Percentiles rank a stretch among this genome's conserved stretches.
Conservation (phyloP, 2,329 filamentous ascomycete genomes). For the Phialophora macrospora region DNA sequence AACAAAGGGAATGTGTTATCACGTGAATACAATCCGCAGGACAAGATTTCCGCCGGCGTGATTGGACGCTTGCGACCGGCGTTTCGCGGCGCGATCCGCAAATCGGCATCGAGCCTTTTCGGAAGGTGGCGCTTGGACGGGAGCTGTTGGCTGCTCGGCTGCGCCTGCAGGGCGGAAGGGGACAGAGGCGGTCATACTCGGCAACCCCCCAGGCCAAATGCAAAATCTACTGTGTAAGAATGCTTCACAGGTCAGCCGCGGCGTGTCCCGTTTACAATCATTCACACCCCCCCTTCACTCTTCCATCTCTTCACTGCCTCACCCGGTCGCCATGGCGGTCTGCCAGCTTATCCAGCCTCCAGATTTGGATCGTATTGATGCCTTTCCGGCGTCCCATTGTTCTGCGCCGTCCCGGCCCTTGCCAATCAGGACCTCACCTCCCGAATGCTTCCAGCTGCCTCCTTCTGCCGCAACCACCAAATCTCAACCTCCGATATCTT, state of each 20-base stretch:
- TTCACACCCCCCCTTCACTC: not conserved
- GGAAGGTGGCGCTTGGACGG: not conserved
- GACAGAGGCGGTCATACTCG: not conserved
- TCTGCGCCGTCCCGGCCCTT: conserved; percentile 13
- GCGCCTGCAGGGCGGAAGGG: not conserved
- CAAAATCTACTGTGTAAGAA: conserved; percentile 9
- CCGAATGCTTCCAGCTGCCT: conserved; percentile 30
- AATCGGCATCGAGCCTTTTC: conserved; percentile 2
- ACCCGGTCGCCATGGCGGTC: conserved; percentile 13
- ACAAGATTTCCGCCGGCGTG: not conserved
- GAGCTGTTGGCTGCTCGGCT: not conserved
- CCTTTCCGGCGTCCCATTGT: conserved; percentile 14
- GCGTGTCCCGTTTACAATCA: not conserved
- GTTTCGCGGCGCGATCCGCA: conserved; percentile 19
- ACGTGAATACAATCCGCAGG: not conserved
- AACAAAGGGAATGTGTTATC: not conserved
- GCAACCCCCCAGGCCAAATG: not conserved
- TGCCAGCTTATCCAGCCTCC: conserved; percentile 15
- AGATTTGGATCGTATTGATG: conserved; percentile 22
- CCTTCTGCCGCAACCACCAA: conserved; percentile 17
- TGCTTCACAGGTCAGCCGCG: conserved; percentile 10
- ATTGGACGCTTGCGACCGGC: not conserved
- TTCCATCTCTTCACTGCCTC: conserved; percentile 1
- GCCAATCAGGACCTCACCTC: conserved; percentile 19
- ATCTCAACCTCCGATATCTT: conserved; percentile 18